Base-by-base conservation (phyloP, 1,139 yeast genomes). In the Debaryomycetaceae sp. region DNA sequence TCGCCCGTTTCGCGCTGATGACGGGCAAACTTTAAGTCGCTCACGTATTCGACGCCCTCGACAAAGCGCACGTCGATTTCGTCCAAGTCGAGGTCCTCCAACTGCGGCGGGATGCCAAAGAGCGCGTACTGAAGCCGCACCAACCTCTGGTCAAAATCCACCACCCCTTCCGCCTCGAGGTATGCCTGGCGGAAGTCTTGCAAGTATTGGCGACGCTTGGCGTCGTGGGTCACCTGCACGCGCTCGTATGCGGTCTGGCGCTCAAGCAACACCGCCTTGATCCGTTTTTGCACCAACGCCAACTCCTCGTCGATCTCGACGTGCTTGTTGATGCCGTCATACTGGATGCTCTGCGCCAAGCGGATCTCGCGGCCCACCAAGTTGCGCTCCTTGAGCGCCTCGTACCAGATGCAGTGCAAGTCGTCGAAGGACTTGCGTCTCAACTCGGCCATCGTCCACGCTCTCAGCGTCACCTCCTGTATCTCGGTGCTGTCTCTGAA, bases 381-480 rank as follows among this genome's bases (percentile, higher is more conserved):
- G 56, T 91, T 93, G 43, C 95, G 68, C 55, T 91, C 96, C 51
- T 78, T 83, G 42, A 91, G 62, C 43, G 89, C 77, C 29, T 82
- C 68, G 54, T 86, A 89, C 97, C 98, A 91, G 46, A 91, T 68
- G 29, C 77, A 74, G 57, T 93, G 98, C 47, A 91, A 65, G 54
- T 91, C 98, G 25, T 88, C 94, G 49, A 88, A 93, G 11, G 88
- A 77, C 56, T 91, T 93, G 40, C 93, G 73, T 56, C 99, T 79
- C 43, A 91, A 72, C 52, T 91, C 97, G 9, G 88, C 81, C 37
- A 86, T 71, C 6, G 81, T 63, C 99, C 98, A 93, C 8, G 93
- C 65, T 43, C 96, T 72, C 10, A 94, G 85, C 19, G 47, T 49
- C 18, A 64, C 56, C 36, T 71, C 69, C 31, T 66, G 66, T 25